Conservation (phyloP, 331 rosid genomes). For the Rhamnella rubrinervis region DNA sequence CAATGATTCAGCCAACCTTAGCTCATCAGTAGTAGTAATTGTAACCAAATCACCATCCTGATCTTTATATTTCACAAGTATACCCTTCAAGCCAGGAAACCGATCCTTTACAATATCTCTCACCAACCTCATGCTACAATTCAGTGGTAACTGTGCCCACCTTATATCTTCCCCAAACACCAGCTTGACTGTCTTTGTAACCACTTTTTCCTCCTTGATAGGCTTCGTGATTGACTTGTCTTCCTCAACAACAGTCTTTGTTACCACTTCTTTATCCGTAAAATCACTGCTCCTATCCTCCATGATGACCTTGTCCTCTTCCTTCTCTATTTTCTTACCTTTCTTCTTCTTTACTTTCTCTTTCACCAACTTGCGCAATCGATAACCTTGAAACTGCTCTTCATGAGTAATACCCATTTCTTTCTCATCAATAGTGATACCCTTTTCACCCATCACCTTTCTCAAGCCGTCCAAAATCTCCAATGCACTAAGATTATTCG, state of each 20-base stretch:
- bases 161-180: constrained; percentile 93
- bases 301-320: constrained; percentile 49
- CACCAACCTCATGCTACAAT: constrained; percentile 65
- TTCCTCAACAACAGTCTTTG: constrained; percentile 28
- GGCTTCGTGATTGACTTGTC: constrained; percentile 31
- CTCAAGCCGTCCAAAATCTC: constrained; percentile 66
- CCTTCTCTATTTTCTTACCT: constrained; percentile 32
- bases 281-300: constrained; percentile 27
- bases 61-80: constrained; percentile 79
- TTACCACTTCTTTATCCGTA: constrained; percentile 25
- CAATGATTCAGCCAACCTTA: constrained; percentile 70
- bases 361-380: constrained; percentile 52
- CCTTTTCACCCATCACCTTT: constrained; percentile 56
- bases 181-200: constrained; percentile 75
- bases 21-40: constrained; percentile 60
- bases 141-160: constrained; percentile 69
- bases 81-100: constrained; percentile 75
- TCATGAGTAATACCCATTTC: constrained; percentile 52
- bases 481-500: constrained; percentile 60
- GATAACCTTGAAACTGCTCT: constrained; percentile 33
- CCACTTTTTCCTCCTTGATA: constrained; percentile 40
- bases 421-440: constrained; percentile 56
- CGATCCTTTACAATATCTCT: constrained; percentile 66
- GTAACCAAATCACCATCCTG: constrained; percentile 95
- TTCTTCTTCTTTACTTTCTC: constrained; percentile 72